phyloP scores from a whole-genome alignment of 2,329 filamentous ascomycete species.

The Colletotrichum liaoningense region DNA sequence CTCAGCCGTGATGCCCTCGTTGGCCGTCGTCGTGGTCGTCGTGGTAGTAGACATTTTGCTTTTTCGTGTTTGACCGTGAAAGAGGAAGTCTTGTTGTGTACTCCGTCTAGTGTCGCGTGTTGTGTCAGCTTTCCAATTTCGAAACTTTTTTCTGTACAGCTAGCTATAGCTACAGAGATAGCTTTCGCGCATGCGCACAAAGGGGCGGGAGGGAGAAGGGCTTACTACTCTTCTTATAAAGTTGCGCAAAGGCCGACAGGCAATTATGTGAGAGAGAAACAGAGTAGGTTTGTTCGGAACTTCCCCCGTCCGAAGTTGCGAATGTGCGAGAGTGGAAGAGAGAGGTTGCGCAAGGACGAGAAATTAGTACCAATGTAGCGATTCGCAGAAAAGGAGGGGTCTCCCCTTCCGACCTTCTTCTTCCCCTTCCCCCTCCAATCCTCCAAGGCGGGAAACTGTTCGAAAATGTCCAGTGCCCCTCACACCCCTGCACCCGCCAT shows the following conservation, averaged over 20 bases:
- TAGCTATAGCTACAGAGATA: neutral
- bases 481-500: neutral
- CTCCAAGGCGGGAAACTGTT: neutral
- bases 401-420: neutral
- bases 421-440: neutral
- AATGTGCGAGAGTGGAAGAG: slow-evolving; percentile 6
- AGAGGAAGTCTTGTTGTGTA: too few species aligned
- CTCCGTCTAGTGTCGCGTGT: neutral
- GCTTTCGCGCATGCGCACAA: neutral
- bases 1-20: slow-evolving; percentile 81
- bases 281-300: neutral
- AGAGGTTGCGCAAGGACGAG: neutral
- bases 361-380: neutral
- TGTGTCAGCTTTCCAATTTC: neutral
- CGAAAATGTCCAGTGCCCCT: neutral
- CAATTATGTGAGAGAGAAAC: neutral
- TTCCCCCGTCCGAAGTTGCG: slow-evolving; percentile 3
- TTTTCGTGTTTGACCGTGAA: neutral
- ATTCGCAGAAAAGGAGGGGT: slow-evolving; percentile 17
- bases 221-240: neutral
- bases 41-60: slow-evolving; percentile 43
- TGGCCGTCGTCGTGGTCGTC: slow-evolving; percentile 57
- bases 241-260: neutral
- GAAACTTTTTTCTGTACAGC: neutral
- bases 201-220: too few species aligned